Percentiles rank a stretch among this genome's conserved stretches.
Conservation (phyloP, 225 moss, liverwort and hornwort genomes). For the Physcomitrellopsis africana region DNA sequence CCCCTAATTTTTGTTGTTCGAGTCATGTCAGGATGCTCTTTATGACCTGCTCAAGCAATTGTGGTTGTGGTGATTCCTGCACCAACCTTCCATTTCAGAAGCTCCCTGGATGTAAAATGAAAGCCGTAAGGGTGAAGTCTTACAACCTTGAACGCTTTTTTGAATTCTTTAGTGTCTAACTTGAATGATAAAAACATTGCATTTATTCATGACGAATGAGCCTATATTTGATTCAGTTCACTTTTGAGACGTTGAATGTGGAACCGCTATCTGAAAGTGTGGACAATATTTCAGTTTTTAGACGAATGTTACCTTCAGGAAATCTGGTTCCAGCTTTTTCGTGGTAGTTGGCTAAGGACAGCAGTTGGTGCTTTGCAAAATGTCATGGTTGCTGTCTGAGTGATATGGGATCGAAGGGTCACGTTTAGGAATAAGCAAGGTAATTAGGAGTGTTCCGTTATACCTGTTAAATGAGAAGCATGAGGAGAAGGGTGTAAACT, state of each 20-base stretch:
- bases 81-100: conserved; percentile 85
- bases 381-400: not conserved
- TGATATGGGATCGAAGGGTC: not conserved
- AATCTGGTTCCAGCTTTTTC: not conserved
- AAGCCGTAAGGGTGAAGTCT: conserved; percentile 67
- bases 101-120: conserved; percentile 76
- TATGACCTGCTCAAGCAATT: conserved; percentile 74
- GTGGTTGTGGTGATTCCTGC: conserved; percentile 80
- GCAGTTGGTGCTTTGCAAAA: not conserved
- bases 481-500: conserved; percentile 15
- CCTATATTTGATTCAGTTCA: not conserved
- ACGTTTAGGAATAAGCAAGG: not conserved
- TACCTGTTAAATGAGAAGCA: not conserved
- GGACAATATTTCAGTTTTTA: not conserved
- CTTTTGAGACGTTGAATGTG: not conserved
- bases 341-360: not conserved
- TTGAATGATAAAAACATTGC: conserved; percentile 2
- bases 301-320: not conserved
- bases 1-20: not conserved
- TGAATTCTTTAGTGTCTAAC: conserved; percentile 4
- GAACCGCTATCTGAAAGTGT: not conserved
- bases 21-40: conserved; percentile 65
- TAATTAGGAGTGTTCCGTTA: not conserved
- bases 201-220: conserved; percentile 7
- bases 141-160: not conserved